These are phyloP conservation scores for Cardamine chenopodiifolia DNA, from an alignment of 345 rosid species.

Conservation along the genomic window DNA sequence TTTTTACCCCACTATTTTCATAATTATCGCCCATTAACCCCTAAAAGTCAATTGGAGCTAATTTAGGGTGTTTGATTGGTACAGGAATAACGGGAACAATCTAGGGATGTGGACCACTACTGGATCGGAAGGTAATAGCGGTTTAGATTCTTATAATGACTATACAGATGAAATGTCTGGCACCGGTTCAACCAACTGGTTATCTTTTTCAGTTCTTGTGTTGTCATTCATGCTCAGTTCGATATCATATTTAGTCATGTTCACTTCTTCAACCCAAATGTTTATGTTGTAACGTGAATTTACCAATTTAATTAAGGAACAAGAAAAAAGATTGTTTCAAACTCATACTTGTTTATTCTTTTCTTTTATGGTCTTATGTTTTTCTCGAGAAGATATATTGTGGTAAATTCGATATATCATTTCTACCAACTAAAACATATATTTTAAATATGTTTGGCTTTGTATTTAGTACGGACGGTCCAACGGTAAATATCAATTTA, in stretches of 20 bases:
- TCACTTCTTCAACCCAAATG: conserved; percentile 31
- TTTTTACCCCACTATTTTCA: conserved; percentile 29
- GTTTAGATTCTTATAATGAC: conserved; percentile 43
- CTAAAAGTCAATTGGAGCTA: conserved; percentile 29
- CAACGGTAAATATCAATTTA: not conserved
- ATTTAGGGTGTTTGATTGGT: conserved; percentile 25
- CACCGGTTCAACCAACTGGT: conserved; percentile 35
- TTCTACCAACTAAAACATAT: no score
- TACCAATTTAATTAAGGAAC: conserved; percentile 33
- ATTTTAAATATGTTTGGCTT: not conserved
- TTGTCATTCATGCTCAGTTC: conserved; percentile 39
- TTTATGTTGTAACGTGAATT: conserved; percentile 48
- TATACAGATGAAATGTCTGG: conserved; percentile 62
- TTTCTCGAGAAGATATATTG: not conserved
- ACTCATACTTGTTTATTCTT: not conserved
- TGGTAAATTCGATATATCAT: not conserved
- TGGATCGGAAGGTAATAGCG: conserved; percentile 49
- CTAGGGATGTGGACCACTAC: conserved; percentile 78
- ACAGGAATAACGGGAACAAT: conserved; percentile 64
- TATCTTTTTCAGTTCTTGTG: conserved; percentile 32
- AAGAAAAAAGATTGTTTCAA: conserved; percentile 14
- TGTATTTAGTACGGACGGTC: not conserved
- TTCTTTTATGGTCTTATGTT: no score
- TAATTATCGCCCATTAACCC: conserved; percentile 1
- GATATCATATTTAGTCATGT: conserved; percentile 44